Evolutionary conservation across 257 asterid species (phyloP), one percentile per base, ranked within the genome.

Genomic region (Lavandula angustifolia): DNA sequence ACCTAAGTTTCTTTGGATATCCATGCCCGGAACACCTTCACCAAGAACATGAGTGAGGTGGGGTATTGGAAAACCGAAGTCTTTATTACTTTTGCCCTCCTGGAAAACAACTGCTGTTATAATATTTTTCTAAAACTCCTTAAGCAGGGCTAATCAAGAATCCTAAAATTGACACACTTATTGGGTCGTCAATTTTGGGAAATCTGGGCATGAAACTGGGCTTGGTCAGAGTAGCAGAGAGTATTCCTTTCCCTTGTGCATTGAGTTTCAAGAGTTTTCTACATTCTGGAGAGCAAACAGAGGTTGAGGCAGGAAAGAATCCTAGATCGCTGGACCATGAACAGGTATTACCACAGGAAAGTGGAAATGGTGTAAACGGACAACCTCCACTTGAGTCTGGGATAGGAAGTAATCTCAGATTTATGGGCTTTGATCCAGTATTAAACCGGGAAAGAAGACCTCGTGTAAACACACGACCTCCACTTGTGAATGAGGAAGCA

Each of bases 261-360:
- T 54, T 80, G 17, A 35, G 5, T 37, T 3, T 12, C 5, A 44
- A 81, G 73, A 75, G 46, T 9, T 40, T 9, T 4, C 1, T 40
- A 40, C 46, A 40, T 40, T 40, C 46, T 40, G 46, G 46, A 40
- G 46, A 40, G 2, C 12, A 40, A 8, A 40, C 46, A 40, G 46
- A 40, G 46, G 63, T 43, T 55, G 83, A 81, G 49, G 63, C 56
- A 9, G 76, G 78, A 59, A 62, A 50, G 22, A 33, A 44, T 53
- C 49, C 63, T 14, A 42, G 74, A 66, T 67, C 83, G 6, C 67
- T 43, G 76, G 77, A 73, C 74, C 54, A 16, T 65, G 72, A 69
- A 42, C 61, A 18, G 14, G 50, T 22, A 9, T 14, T 48, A 31
- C 4, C 13, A 6, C 9, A 32, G 32, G 64, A 43, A 54, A 31